A percentile compares a stretch with the other conserved stretches of the same genome.
phyloP scores from a whole-genome alignment of 2,329 filamentous ascomycete species.

The Elsinoe batatas region DNA sequence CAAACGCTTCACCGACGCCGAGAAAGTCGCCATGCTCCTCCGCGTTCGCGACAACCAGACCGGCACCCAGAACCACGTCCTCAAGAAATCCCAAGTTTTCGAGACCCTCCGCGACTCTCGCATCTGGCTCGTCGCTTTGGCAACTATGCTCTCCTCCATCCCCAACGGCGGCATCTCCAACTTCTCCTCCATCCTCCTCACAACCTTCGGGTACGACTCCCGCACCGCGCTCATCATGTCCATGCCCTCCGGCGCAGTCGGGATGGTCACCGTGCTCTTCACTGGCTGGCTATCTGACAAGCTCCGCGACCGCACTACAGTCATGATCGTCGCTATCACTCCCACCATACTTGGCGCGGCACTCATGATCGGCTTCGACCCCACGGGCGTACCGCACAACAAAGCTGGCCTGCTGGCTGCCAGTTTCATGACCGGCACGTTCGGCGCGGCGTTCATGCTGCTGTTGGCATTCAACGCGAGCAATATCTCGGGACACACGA shows the following conservation, averaged over 20 bases:
- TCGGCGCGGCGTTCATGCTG: conserved; percentile 31
- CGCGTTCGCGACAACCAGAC: conserved; percentile 15
- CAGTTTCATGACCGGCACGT: conserved; percentile 27
- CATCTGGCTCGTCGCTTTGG: conserved; percentile 29
- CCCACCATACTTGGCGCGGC: conserved; percentile 39
- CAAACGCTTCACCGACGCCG: conserved; percentile 26
- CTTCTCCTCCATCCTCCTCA: conserved; percentile 33
- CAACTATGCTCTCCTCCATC: conserved; percentile 29
- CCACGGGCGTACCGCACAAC: conserved; percentile 25
- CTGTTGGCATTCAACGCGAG: conserved; percentile 36
- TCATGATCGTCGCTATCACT: conserved; percentile 36
- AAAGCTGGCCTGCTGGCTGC: conserved; percentile 26
- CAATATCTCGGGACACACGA: conserved; percentile 41
- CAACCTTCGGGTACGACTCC: conserved; percentile 32
- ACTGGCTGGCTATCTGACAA: conserved; percentile 32
- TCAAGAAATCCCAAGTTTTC: conserved; percentile 17
- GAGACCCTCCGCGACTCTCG: conserved; percentile 16
- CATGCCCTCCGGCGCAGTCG: conserved; percentile 35
- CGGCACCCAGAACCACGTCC: conserved; percentile 16
- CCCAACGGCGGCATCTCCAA: conserved; percentile 36
- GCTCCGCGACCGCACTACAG: conserved; percentile 32
- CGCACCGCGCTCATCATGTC: conserved; percentile 37
- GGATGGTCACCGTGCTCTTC: conserved; percentile 33
- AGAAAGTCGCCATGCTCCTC: conserved; percentile 23
- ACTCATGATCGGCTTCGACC: conserved; percentile 32